Base-by-base conservation (phyloP, 805 yeast genomes). In the Candida incommunis region DNA sequence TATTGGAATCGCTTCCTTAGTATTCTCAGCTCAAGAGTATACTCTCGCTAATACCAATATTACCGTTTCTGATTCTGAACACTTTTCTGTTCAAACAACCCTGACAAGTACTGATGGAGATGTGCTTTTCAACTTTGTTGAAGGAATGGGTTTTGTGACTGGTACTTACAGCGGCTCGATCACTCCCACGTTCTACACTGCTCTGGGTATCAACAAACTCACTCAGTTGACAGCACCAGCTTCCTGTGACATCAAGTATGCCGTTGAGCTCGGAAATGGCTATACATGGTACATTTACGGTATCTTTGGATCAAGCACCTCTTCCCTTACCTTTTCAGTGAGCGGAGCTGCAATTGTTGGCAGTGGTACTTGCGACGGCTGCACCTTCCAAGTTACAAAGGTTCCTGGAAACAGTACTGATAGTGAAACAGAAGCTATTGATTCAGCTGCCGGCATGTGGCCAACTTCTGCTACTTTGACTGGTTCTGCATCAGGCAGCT, bases 81-180 rank as follows among this genome's bases (percentile, higher is more conserved):
- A 68, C 15, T 68, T 78, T 60, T 75, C 82, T 4, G 74, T 70
- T 13, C 62, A 65, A 40, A 75, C 71, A 9, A 64, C 48, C 43
- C 64, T 46, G 29, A 51, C 46, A 44, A 48, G 41, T 5, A 46
- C 60, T 15, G 48, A 53, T 2, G 70, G 71, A 42, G 61, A 59
- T 41, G 62, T 80, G 15, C 66, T 68, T 25, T 50, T 74, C 41
- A 88, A 90, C 3, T 55, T 82, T 45, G 82, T 80, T 3, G 88
- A 82, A 60, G 96, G 96, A 45, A 71, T 71, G 71, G 95, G 95
- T 4, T 77, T 83, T 50, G 75, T 83, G 15, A 80, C 95, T 25
- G 84, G 79, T 23, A 61, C 73, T 22, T 72, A 71, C 53, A 60
- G 71, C 52, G 77, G 77, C 3, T 52, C 54, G 11, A 61, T 75